Conservation (phyloP, 2,329 filamentous ascomycete species). For the Xylaria digitata region DNA sequence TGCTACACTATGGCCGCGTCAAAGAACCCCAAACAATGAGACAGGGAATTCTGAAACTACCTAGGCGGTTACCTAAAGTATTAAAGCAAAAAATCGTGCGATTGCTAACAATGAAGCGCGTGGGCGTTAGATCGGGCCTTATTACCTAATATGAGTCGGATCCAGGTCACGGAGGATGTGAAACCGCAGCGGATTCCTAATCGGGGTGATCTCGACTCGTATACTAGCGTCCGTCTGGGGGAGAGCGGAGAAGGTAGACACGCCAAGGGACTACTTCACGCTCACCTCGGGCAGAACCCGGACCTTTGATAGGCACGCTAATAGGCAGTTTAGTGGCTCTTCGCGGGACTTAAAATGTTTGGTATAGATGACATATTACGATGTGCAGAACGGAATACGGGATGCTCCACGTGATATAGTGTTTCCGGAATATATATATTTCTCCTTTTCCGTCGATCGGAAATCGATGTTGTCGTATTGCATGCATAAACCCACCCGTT, state of each 20-base stretch:
- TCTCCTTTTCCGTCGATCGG: constrained; percentile 38
- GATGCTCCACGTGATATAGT: background rate
- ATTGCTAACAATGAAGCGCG: background rate
- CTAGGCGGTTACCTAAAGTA: background rate
- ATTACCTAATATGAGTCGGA: constrained; percentile 1
- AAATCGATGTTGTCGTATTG: background rate
- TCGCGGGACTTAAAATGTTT: constrained; percentile 8
- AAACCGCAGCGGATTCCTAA: constrained; percentile 21
- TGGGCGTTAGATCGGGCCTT: background rate
- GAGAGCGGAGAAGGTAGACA: constrained; percentile 24
- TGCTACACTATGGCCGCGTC: too few species aligned
- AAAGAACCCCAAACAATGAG: background rate
- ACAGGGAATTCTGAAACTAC: background rate
- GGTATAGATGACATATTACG: constrained; percentile 5
- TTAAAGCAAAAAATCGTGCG: background rate
- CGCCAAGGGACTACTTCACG: constrained; percentile 20
- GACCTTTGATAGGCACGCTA: constrained; percentile 26
- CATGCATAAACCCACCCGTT: background rate
- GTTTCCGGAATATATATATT: background rate
- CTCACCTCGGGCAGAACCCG: background rate
- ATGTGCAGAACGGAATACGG: background rate
- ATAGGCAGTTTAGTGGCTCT: constrained; percentile 1
- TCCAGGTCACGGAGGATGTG: constrained; percentile 26
- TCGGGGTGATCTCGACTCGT: constrained; percentile 7
- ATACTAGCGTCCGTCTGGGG: constrained; percentile 9